Evolutionary conservation across 352 stramenopile genomes (phyloP).

Genomic region (Globisporangium canariense): DNA sequence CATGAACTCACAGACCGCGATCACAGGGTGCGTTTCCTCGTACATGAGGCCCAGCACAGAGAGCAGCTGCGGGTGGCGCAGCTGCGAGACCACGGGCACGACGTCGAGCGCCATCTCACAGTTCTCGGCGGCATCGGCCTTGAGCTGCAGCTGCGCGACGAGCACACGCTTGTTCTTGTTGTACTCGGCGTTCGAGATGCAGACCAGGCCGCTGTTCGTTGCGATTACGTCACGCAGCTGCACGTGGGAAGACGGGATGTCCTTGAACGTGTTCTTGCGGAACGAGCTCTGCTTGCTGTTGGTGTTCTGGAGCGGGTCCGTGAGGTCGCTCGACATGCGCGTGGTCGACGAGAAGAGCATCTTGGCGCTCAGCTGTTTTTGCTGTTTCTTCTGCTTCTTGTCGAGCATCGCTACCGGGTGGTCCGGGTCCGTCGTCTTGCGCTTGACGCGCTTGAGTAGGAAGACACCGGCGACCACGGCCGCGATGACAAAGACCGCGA

Average conservation of each 20-base stretch:
- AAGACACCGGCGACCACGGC: conserved; percentile 46
- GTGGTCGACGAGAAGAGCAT: conserved; percentile 24
- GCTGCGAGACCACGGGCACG: conserved; percentile 53
- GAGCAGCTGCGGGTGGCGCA: conserved; percentile 68
- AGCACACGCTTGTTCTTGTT: conserved; percentile 43
- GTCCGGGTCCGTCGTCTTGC: conserved; percentile 33
- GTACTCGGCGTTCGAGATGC: conserved; percentile 44
- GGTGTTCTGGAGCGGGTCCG: conserved; percentile 21
- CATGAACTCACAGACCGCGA: conserved; percentile 69
- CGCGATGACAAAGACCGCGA: conserved; percentile 41
- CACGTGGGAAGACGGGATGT: conserved; percentile 43
- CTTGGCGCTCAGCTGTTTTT: conserved; percentile 18
- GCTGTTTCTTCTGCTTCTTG: conserved; percentile 35
- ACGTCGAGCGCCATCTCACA: conserved; percentile 55
- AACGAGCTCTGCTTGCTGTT: conserved; percentile 22
- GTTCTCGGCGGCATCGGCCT: conserved; percentile 50
- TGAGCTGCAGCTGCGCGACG: conserved; percentile 48
- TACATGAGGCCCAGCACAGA: conserved; percentile 58
- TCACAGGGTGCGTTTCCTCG: conserved; percentile 57
- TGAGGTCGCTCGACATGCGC: conserved; percentile 29
- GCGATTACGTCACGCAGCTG: conserved; percentile 37
- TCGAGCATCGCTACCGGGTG: conserved; percentile 25
- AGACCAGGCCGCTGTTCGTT: conserved; percentile 41
- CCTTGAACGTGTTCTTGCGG: conserved; percentile 54
- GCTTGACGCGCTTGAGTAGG: conserved; percentile 56